phyloP scores from a whole-genome alignment of 2,329 filamentous ascomycete species.

The Aspergillus sp. region DNA sequence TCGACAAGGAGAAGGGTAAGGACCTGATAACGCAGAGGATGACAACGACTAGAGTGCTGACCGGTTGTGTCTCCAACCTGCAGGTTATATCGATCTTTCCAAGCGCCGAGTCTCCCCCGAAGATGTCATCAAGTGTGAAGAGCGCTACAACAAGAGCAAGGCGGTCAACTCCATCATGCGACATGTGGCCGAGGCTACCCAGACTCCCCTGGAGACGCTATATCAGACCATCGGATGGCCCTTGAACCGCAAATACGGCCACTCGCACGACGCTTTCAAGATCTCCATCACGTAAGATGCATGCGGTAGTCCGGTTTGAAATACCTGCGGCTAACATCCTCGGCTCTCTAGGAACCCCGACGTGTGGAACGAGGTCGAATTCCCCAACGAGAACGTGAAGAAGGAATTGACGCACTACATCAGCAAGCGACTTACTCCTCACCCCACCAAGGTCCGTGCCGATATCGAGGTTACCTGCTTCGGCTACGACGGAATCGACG shows the following conservation, averaged over 20 bases:
- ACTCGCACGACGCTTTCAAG: conserved; percentile 97
- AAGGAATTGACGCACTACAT: conserved; percentile 95
- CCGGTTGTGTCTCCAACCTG: conserved; percentile 10
- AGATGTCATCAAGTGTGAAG: conserved; percentile 97
- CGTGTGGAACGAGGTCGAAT: conserved; percentile 90
- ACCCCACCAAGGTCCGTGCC: conserved; percentile 98
- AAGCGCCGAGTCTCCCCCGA: conserved; percentile 97
- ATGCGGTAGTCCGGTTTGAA: not conserved
- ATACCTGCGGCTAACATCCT: conserved; percentile 8
- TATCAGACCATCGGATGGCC: conserved; percentile 97
- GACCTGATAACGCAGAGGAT: not conserved
- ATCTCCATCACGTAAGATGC: conserved; percentile 83
- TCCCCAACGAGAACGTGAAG: conserved; percentile 79
- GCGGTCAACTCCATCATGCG: conserved; percentile 99
- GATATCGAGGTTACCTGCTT: conserved; percentile 96
- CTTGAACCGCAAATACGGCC: conserved; percentile 94
- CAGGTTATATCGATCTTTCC: conserved; percentile 94
- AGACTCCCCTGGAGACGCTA: conserved; percentile 87
- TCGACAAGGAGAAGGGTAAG: conserved; percentile 96
- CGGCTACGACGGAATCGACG: conserved; percentile 96
- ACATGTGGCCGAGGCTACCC: conserved; percentile 96
- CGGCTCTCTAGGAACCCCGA: conserved; percentile 70
- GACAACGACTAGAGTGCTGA: conserved; percentile 15
- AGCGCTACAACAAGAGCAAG: conserved; percentile 99
- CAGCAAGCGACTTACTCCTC: conserved; percentile 91